Conservation (phyloP, 2,329 filamentous ascomycete species). For the Calonectria hawksworthii region DNA sequence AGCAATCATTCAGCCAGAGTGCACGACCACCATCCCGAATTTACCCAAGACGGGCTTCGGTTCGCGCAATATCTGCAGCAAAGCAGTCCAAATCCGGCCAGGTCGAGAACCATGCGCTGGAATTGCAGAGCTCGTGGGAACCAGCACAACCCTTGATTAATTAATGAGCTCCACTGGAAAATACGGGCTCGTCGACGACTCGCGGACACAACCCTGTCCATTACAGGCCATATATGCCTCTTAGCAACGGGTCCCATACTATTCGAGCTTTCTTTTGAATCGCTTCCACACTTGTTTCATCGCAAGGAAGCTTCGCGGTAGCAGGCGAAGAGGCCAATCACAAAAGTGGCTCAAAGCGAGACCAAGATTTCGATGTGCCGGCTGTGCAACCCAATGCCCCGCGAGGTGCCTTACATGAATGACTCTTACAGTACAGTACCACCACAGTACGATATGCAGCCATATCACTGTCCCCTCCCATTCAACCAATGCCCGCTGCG, state of each 20-base stretch:
- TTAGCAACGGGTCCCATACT: slow-evolving; percentile 5
- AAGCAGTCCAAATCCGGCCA: background rate
- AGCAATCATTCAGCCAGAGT: background rate
- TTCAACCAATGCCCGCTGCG: background rate
- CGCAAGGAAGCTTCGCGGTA: background rate
- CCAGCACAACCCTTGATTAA: slow-evolving; percentile 12
- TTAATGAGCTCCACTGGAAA: slow-evolving; percentile 23
- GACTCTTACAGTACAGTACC: slow-evolving; percentile 1
- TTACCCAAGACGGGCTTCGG: background rate
- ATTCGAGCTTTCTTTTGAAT: background rate
- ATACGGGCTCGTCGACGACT: slow-evolving; percentile 18
- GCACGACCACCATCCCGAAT: background rate
- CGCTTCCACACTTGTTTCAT: background rate
- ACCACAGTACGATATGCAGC: slow-evolving; percentile 1
- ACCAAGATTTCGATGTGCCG: background rate
- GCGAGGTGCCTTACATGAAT: slow-evolving; percentile 24
- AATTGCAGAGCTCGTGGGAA: slow-evolving; percentile 2
- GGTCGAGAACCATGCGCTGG: slow-evolving; percentile 15
- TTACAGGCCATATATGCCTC: slow-evolving; percentile 16
- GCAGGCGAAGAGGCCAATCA: slow-evolving; percentile 14
- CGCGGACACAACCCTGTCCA: background rate
- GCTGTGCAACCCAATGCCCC: slow-evolving; percentile 18
- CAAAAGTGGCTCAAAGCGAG: background rate
- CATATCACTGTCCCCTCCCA: background rate
- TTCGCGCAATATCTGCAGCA: background rate